Evolutionary conservation across 345 rosid species (phyloP).

Genomic region (Acer saccharum): DNA sequence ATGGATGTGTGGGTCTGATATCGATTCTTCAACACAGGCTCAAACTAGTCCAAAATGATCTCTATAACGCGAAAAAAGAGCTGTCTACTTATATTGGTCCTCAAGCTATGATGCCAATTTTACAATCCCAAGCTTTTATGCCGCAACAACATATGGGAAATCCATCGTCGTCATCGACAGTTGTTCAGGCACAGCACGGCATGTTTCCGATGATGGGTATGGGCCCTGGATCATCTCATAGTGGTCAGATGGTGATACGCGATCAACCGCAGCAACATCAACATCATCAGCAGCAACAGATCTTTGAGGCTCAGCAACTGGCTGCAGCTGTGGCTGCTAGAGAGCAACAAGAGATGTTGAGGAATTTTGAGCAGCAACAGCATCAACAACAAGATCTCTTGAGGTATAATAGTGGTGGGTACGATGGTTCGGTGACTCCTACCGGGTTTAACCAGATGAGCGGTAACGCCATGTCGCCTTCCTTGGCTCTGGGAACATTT

Average conservation of each 20-base stretch:
- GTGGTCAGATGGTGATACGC: slow-evolving; percentile 36
- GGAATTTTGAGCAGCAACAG: slow-evolving; percentile 49
- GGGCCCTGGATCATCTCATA: slow-evolving; percentile 34
- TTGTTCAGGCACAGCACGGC: slow-evolving; percentile 26
- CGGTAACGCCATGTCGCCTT: slow-evolving; percentile 42
- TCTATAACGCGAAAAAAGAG: slow-evolving; percentile 57
- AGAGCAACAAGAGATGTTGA: slow-evolving; percentile 65
- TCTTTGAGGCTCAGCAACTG: slow-evolving; percentile 61
- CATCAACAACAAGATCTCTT: slow-evolving; percentile 52
- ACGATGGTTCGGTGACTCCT: slow-evolving; percentile 38
- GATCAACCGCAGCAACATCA: slow-evolving; percentile 38
- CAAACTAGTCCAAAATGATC: slow-evolving; percentile 51
- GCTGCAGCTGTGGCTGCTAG: slow-evolving; percentile 60
- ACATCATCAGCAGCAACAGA: slow-evolving; percentile 49
- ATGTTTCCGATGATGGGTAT: slow-evolving; percentile 56
- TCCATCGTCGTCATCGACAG: slow-evolving; percentile 38
- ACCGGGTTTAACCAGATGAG: slow-evolving; percentile 44
- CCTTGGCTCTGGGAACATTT: slow-evolving; percentile 56
- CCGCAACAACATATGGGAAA: slow-evolving; percentile 38
- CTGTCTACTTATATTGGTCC: slow-evolving; percentile 53
- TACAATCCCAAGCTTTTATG: slow-evolving; percentile 32
- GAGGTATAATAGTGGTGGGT: slow-evolving; percentile 41
- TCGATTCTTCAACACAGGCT: slow-evolving; percentile 69
- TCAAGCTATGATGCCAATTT: slow-evolving; percentile 48
- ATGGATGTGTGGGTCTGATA: slow-evolving; percentile 82